Evolutionary conservation across 2,329 filamentous ascomycete species (phyloP).

Genomic region (Venturia pyrina): DNA sequence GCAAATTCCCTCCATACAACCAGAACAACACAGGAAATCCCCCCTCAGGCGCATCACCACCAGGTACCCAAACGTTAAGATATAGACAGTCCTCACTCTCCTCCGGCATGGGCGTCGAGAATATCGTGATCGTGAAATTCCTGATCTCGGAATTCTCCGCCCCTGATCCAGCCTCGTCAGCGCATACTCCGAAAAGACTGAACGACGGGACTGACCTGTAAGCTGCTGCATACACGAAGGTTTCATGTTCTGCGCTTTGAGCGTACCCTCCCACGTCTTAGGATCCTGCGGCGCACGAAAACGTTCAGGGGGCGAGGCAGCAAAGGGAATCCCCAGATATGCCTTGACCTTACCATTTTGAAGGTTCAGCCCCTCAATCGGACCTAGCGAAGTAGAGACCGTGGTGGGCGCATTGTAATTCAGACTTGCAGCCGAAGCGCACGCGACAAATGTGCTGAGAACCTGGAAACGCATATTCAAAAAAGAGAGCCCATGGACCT

Average conservation of each 20-base stretch:
- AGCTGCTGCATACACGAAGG: constrained; percentile 7
- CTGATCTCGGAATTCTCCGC: constrained; percentile 18
- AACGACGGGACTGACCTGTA: neutral
- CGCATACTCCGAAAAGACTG: neutral
- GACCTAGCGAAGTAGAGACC: neutral
- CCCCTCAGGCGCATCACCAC: constrained; percentile 18
- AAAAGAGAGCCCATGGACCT: neutral
- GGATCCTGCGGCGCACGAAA: constrained; percentile 21
- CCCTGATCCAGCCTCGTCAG: neutral
- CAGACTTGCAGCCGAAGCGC: neutral
- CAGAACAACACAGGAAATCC: constrained; percentile 25
- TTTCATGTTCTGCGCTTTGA: constrained; percentile 3
- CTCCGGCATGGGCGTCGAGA: constrained; percentile 22
- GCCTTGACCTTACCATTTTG: constrained; percentile 21
- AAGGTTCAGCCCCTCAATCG: neutral
- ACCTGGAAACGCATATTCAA: neutral
- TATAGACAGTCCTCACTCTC: constrained; percentile 28
- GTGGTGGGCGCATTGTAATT: neutral
- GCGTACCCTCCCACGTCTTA: constrained; percentile 11
- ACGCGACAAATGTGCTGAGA: neutral
- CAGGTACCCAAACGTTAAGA: constrained; percentile 25
- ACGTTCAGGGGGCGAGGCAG: constrained; percentile 22
- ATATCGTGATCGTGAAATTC: constrained; percentile 22
- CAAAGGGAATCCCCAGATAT: constrained; percentile 27
- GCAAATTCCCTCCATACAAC: constrained; percentile 24